These are phyloP conservation scores for Hyphodiscus sp. DNA, from an alignment of 2,329 filamentous ascomycete genomes.

Conservation along the genomic window DNA sequence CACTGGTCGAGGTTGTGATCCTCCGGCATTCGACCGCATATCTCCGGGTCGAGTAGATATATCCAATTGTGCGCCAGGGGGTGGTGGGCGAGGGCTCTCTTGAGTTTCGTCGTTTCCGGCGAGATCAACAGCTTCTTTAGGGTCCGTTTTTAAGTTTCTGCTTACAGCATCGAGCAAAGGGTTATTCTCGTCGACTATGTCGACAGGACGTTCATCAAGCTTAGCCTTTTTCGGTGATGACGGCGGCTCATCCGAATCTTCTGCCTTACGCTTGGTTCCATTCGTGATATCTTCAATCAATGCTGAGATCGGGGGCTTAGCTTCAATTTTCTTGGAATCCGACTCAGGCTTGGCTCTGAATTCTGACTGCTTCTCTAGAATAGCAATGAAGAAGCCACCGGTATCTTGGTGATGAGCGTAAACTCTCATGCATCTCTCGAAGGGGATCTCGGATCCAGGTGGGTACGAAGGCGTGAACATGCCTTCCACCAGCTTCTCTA, in stretches of 20 bases:
- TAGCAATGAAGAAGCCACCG: conserved; percentile 94
- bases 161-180: background rate
- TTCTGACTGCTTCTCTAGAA: conserved; percentile 85
- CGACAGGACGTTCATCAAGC: conserved; percentile 29
- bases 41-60: conserved; percentile 23
- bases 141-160: background rate
- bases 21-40: conserved; percentile 13
- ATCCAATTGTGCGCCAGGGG: conserved; percentile 28
- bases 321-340: conserved; percentile 42
- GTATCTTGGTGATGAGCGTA: conserved; percentile 96
- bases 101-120: conserved; percentile 16
- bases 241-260: conserved; percentile 26
- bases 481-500: conserved; percentile 64
- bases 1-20: conserved; percentile 3
- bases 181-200: conserved; percentile 27
- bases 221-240: conserved; percentile 41
- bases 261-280: conserved; percentile 31
- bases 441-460: conserved; percentile 56
- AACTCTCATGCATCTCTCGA: conserved; percentile 87
- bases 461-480: conserved; percentile 72
- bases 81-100: conserved; percentile 30
- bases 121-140: background rate
- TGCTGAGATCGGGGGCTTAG: conserved; percentile 31
- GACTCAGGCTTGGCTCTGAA: conserved; percentile 72
- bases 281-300: conserved; percentile 34